These are phyloP conservation scores for Westerdykella sp. DNA, from an alignment of 2,329 filamentous ascomycete species.

Conservation along the genomic window DNA sequence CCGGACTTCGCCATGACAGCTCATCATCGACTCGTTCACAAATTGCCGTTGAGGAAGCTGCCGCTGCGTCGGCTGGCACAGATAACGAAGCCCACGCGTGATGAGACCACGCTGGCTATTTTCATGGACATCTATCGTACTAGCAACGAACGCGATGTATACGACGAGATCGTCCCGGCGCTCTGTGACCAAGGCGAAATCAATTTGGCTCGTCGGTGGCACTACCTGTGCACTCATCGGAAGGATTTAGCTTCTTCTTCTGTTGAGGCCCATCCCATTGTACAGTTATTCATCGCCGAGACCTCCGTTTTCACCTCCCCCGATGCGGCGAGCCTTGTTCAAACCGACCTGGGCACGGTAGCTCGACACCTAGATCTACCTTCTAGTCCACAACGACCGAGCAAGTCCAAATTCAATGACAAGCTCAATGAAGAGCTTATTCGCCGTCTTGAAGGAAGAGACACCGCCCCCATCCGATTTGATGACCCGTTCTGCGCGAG, in stretches of 20 bases:
- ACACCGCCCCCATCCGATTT: conserved; percentile 42
- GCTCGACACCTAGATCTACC: background rate
- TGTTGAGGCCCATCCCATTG: conserved; percentile 23
- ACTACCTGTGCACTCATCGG: conserved; percentile 32
- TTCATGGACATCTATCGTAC: conserved; percentile 36
- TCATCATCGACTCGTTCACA: conserved; percentile 22
- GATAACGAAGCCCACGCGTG: conserved; percentile 5
- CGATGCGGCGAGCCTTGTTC: conserved; percentile 1
- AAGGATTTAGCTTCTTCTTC: conserved; percentile 35
- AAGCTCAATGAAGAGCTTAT: conserved; percentile 26
- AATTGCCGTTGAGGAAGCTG: conserved; percentile 18
- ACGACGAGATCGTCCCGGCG: conserved; percentile 37
- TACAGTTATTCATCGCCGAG: conserved; percentile 26
- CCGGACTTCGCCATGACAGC: conserved; percentile 14
- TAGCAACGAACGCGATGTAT: conserved; percentile 34
- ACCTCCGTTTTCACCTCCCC: conserved; percentile 8
- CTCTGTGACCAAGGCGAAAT: conserved; percentile 25
- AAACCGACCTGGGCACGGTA: background rate
- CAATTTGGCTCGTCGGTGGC: conserved; percentile 34
- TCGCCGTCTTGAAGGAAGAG: conserved; percentile 35
- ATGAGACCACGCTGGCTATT: conserved; percentile 15
- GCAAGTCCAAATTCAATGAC: conserved; percentile 3
- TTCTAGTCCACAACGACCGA: background rate
- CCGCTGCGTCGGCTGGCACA: conserved; percentile 19
- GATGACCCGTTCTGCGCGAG: conserved; percentile 66